phyloP scores from a whole-genome alignment of 305 asterid genomes.

The Fraxinus dipetala region DNA sequence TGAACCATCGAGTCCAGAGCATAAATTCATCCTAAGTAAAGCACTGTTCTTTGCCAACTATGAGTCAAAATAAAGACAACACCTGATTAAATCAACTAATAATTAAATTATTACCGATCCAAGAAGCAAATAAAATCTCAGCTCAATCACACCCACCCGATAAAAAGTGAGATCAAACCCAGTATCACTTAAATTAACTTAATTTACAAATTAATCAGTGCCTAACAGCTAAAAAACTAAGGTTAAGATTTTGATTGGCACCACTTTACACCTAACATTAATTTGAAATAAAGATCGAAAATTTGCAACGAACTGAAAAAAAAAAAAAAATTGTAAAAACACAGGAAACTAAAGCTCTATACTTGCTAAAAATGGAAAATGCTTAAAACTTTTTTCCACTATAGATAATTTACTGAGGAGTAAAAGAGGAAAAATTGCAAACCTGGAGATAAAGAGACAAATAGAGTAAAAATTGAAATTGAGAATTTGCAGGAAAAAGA shows the following conservation, averaged over 20 bases:
- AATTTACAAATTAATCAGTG: slow-evolving; percentile 10
- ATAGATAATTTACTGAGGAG: not conserved
- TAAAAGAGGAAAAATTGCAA: slow-evolving; percentile 16
- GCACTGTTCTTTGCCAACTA: slow-evolving; percentile 27
- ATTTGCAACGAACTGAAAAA: slow-evolving; percentile 13
- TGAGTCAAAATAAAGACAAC: slow-evolving; percentile 15
- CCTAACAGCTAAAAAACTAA: slow-evolving; percentile 17
- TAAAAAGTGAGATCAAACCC: slow-evolving; percentile 33
- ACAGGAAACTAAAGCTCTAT: not conserved
- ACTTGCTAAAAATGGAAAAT: slow-evolving; percentile 12
- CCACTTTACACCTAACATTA: slow-evolving; percentile 17
- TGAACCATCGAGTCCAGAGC: slow-evolving; percentile 20
- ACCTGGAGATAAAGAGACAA: slow-evolving; percentile 36
- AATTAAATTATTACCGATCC: not conserved
- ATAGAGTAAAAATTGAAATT: slow-evolving; percentile 14
- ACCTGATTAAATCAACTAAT: slow-evolving; percentile 21
- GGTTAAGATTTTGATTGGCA: slow-evolving; percentile 24
- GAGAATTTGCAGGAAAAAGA: slow-evolving; percentile 14
- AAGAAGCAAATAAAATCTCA: slow-evolving; percentile 17
- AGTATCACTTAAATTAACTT: slow-evolving; percentile 23
- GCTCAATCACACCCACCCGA: slow-evolving; percentile 20
- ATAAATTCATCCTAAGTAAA: slow-evolving; percentile 19
- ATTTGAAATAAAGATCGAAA: slow-evolving; percentile 34
- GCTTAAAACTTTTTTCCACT: slow-evolving; percentile 1
- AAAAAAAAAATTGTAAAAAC: not conserved